These are phyloP conservation scores for Botrytis hyacinthi DNA, from an alignment of 2,329 filamentous ascomycete genomes.

Conservation along the genomic window DNA sequence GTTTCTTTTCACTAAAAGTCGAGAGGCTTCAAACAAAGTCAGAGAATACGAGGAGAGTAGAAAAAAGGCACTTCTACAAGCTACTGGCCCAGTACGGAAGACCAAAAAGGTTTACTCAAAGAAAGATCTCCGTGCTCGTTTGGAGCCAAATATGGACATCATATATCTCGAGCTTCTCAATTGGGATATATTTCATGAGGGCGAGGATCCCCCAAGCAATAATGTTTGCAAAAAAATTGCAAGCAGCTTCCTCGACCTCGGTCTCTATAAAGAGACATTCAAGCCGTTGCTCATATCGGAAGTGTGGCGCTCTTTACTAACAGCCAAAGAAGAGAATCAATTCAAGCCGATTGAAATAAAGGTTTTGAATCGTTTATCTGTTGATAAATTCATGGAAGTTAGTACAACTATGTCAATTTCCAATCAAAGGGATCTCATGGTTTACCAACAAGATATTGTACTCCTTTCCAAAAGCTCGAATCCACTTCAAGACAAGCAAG, in stretches of 20 bases:
- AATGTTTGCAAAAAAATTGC: slow-evolving; percentile 74
- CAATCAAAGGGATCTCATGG: slow-evolving; percentile 67
- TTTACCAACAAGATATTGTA: slow-evolving; percentile 85
- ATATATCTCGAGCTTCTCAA: slow-evolving; percentile 83
- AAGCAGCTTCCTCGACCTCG: slow-evolving; percentile 71
- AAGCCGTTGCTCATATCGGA: slow-evolving; percentile 87
- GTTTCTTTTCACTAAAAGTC: slow-evolving; percentile 47
- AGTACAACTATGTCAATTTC: slow-evolving; percentile 74
- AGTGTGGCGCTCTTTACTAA: slow-evolving; percentile 93
- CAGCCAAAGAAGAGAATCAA: slow-evolving; percentile 80
- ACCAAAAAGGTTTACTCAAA: slow-evolving; percentile 74
- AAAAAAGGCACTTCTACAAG: slow-evolving; percentile 51
- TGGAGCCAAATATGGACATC: slow-evolving; percentile 82
- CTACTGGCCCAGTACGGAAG: slow-evolving; percentile 77
- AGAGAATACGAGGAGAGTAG: slow-evolving; percentile 47
- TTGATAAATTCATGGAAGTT: slow-evolving; percentile 91
- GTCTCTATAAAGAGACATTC: slow-evolving; percentile 84
- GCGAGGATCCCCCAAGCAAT: slow-evolving; percentile 78
- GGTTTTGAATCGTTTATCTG: slow-evolving; percentile 80
- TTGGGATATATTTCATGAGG: slow-evolving; percentile 93
- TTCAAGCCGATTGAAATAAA: slow-evolving; percentile 83
- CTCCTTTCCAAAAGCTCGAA: slow-evolving; percentile 73
- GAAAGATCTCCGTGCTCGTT: slow-evolving; percentile 90
- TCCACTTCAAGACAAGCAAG: slow-evolving; percentile 63
- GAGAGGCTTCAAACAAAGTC: slow-evolving; percentile 39